Base-by-base conservation (phyloP, 768 basidiomycete genomes). In the Psilocybe sp. region DNA sequence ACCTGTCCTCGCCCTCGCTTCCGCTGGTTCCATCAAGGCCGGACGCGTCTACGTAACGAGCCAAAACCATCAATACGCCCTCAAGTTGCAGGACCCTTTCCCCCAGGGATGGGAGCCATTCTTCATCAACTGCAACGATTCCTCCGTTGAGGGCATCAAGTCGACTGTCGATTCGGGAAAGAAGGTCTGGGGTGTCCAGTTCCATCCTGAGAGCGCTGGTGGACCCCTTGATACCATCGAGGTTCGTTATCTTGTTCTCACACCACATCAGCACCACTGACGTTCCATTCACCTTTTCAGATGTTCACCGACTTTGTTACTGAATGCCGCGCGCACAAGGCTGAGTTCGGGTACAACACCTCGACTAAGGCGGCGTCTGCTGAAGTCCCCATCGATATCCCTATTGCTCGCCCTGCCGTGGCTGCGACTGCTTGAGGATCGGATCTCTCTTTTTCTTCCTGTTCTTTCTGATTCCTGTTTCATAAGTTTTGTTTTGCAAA, bases 61-160 rank as follows among this genome's bases (percentile, higher is more conserved):
- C 58, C 91, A 93, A 86, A 98, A 99, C 70, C 94, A 97, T 66
- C 97, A 98, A 60, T 99, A 98, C 68, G 97, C 97, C n/a, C 76
- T 98, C 50, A 87, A 84, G 64, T 72, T 98, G 46, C 85, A 87
- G 53, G 96, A 98, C 63, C 89, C 93, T 3, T 97, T 98, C 89
- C 97, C 97, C 20, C 74, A 78, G 50, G 97, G 94, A 14, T 99
- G 93, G 94, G 93, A 96, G 59, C 96, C 96, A 0, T 98, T 96
- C 81, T 99, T 99, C 77, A 96, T 98, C 75, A 99, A 98, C 72
- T 97, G 93, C 72, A 98, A 98, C 63, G 96, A 98, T 71, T 98
- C 96, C 13, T 97, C 93, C 1, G 94, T 98, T 13, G 97, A 98
- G 66, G 97, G 97, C 35, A 97, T 98, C 78, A 98, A 94, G 71